Evolutionary conservation across 805 yeast genomes (phyloP), one percentile per base, ranked within the genome.

Genomic region (Saccharomycopsis sp.): DNA sequence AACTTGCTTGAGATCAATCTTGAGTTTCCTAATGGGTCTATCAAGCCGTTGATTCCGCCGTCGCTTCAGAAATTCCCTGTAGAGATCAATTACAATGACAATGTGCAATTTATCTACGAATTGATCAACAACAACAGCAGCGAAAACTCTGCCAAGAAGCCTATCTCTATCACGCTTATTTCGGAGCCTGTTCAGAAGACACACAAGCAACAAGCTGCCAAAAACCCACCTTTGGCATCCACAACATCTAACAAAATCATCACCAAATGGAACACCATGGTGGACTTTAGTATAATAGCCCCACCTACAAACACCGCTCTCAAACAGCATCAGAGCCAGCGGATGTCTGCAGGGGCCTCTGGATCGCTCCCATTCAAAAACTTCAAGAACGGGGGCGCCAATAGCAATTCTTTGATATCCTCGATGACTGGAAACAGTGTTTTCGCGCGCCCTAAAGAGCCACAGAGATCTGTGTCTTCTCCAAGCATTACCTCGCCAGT

Each of bases 281-380:
- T 75, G 44, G 79, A 76, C 58, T 75, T 75, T 61, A 67, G 73
- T 52, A 65, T 75, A 16, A 66, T 68, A 48, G 75, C 78, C 1
- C 77, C 79, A 1, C 77, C 79, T 1, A 75, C 75, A 34, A 74
- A 70, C 57, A 73, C 71, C 60, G 69, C 75, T 1, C 64, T 74
- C 44, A 74, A 72, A 60, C 63, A 71, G n/a, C 62, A 60, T 34
- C 47, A 44, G 44, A 51, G 34, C 20, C 24, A 23, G 16, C 12
- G 20, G 37, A 12, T 24, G 20, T n/a, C 24, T 24, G 44, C 52
- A 8, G 41, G 18, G 12, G 18, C 41, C 14, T 15, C 40, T 12
- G 24, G 53, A 12, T 9, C 16, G 12, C 18, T 24, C n/a, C 15
- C 51, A 1, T 51, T 51, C 2, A 23, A 23, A 51, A 51, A 51